Evolutionary conservation across 164 flowering plant species (phyloP).

Genomic region (Annona squamosa): DNA sequence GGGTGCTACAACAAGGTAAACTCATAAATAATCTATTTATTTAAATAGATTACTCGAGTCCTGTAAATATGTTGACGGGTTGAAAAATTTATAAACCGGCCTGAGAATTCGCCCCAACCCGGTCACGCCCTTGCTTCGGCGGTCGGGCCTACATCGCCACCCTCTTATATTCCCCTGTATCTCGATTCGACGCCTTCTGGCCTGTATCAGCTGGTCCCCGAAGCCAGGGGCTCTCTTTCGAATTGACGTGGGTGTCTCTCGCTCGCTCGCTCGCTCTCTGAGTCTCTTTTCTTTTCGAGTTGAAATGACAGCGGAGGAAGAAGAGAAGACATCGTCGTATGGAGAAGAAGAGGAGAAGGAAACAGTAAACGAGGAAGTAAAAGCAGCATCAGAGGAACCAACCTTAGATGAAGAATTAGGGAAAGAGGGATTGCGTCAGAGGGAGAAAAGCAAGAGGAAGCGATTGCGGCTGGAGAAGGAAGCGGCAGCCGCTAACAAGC

Average conservation of each 20-base stretch:
- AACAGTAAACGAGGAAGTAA: constrained; percentile 1
- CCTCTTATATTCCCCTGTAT: background rate
- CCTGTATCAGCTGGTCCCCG: background rate
- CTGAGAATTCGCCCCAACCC: too few relatives aligned
- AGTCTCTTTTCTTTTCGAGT: background rate
- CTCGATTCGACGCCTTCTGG: background rate
- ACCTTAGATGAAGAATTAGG: background rate
- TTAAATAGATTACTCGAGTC: too few relatives aligned
- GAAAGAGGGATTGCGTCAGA: constrained; percentile 1
- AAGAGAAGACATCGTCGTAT: background rate
- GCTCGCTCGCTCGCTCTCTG: background rate
- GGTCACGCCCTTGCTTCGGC: too few relatives aligned
- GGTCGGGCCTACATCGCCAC: background rate
- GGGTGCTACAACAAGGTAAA: too few relatives aligned
- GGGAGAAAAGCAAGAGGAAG: constrained; percentile 19
- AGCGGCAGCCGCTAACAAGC: constrained; percentile 33
- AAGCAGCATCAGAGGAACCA: background rate
- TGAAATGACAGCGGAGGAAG: constrained; percentile 11
- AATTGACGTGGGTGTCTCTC: background rate
- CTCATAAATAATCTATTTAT: too few relatives aligned
- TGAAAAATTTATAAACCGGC: too few relatives aligned
- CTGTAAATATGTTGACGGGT: too few relatives aligned
- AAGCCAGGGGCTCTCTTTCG: too few relatives aligned
- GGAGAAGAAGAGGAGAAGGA: constrained; percentile 2
- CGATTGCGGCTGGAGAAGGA: constrained; percentile 24